Base-by-base conservation (phyloP, 2,329 filamentous ascomycete genomes). In the Scedosporium apiospermum region DNA sequence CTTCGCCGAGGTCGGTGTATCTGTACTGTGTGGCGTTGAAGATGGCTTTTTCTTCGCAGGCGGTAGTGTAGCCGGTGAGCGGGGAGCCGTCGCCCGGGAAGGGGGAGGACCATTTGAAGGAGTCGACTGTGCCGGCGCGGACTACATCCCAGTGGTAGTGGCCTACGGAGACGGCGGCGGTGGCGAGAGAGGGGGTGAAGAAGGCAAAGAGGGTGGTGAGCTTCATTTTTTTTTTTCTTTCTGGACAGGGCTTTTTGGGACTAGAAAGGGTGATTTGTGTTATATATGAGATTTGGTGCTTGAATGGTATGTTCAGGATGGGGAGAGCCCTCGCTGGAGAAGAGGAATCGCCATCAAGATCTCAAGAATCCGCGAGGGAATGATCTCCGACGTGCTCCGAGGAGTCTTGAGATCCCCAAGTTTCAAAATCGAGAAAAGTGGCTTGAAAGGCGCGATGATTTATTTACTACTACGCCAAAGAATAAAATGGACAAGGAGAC, bases 91-190 rank as follows among this genome's bases (percentile, higher is more conserved):
- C 60, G 49, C 46, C 49, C 12, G 60, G 46, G 70, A 78, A 79
- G 3, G 78, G 77, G 64, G 79, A 68, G 41, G 66, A 65, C 76
- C 76, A 80, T 59, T 70, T 67, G 66, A 78, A 80, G 65, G 72
- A 71, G 30, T 73, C 69, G 26, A 76, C 71, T 62, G 72, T 67
- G n/a, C 60, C 60, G 18, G 55, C 27, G 49, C 60, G 49, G 49
- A 38, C 16, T 9, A 61, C 49, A 49, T 61, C 60, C 60, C 60
- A 61, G 60, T 61, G 18, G 60, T 57, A 38, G 49, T 38, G 34
- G 34, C 34, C 34, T 3, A 38, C 34, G 34, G 34, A 38, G 34
- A 14, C 23, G 51, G 27, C n/a, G 30, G 27, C 18, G 27, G 60
- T 14, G 46, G 42, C 26, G n/a, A 61, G 27, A 27, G 46, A n/a